phyloP scores from a whole-genome alignment of 1,139 yeast species.

The Insectozyma bohioensis region DNA sequence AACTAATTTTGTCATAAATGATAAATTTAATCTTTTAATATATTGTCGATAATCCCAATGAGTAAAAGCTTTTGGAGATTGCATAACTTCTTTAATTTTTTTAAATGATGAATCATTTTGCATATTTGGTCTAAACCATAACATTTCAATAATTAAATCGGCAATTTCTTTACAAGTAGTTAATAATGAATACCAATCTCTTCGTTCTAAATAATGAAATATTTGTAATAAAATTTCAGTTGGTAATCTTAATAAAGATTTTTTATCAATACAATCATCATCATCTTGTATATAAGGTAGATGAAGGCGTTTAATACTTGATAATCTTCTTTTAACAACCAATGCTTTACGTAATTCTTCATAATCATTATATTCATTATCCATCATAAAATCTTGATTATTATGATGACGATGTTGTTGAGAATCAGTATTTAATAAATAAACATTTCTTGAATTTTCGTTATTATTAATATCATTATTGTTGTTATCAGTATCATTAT shows the following conservation, averaged over 20 bases:
- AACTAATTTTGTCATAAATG: conserved; percentile 68
- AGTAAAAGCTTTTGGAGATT: conserved; percentile 45
- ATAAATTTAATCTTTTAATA: conserved; percentile 78
- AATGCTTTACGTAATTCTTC: conserved; percentile 38
- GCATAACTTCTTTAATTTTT: conserved; percentile 57
- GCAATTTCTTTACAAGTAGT: conserved; percentile 86
- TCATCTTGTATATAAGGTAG: conserved; percentile 9
- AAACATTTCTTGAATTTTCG: not conserved
- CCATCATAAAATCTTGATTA: conserved; percentile 36
- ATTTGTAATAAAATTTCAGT: conserved; percentile 77
- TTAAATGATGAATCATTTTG: conserved; percentile 52
- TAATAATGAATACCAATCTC: conserved; percentile 67
- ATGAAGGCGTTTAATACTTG: conserved; percentile 14
- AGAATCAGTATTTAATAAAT: too few relatives aligned
- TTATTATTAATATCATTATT: not conserved
- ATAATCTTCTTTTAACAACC: conserved; percentile 27
- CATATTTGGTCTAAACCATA: conserved; percentile 89
- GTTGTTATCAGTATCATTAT: not conserved
- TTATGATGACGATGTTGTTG: conserved; percentile 12
- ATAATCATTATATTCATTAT: conserved; percentile 32
- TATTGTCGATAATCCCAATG: conserved; percentile 72
- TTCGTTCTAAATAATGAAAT: conserved; percentile 63
- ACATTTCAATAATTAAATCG: conserved; percentile 69
- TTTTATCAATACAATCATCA: conserved; percentile 6
- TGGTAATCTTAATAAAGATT: conserved; percentile 61